These are phyloP conservation scores for Cinchona pubescens DNA, from an alignment of 257 asterid genomes.

Conservation along the genomic window DNA sequence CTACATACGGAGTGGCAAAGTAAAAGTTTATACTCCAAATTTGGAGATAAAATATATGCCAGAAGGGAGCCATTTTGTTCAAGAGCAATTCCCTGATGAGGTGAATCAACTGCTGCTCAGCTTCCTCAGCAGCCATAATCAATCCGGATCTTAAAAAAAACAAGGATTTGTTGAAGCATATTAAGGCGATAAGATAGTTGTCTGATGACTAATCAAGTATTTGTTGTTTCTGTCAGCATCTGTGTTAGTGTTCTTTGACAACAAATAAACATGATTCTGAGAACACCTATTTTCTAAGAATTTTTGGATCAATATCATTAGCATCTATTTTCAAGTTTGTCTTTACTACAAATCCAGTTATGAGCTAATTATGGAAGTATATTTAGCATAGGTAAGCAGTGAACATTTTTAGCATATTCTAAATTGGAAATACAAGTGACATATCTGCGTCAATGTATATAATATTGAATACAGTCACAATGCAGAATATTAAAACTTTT, in stretches of 20 bases:
- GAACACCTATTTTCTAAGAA: neutral
- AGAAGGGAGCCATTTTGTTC: constrained; percentile 75
- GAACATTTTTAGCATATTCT: too few species aligned
- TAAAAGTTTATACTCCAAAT: constrained; percentile 47
- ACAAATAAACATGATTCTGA: neutral
- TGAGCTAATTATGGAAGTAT: too few species aligned
- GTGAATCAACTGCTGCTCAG: constrained; percentile 48
- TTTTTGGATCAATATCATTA: too few species aligned
- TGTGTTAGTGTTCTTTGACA: neutral
- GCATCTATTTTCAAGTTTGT: too few species aligned
- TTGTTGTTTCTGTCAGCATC: neutral
- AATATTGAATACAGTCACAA: too few species aligned
- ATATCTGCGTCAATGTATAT: too few species aligned
- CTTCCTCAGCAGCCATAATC: constrained; percentile 36
- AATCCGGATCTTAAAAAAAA: neutral
- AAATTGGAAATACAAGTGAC: too few species aligned
- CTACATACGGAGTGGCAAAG: constrained; percentile 46
- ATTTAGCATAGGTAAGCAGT: too few species aligned
- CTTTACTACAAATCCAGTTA: too few species aligned
- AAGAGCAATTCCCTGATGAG: constrained; percentile 63
- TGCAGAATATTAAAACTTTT: too few species aligned
- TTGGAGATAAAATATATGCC: constrained; percentile 53
- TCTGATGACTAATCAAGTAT: neutral
- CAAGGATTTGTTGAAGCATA: neutral
- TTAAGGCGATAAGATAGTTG: neutral